These are phyloP conservation scores for Erodium trifolium DNA, from an alignment of 441 rosid genomes.

Conservation along the genomic window DNA sequence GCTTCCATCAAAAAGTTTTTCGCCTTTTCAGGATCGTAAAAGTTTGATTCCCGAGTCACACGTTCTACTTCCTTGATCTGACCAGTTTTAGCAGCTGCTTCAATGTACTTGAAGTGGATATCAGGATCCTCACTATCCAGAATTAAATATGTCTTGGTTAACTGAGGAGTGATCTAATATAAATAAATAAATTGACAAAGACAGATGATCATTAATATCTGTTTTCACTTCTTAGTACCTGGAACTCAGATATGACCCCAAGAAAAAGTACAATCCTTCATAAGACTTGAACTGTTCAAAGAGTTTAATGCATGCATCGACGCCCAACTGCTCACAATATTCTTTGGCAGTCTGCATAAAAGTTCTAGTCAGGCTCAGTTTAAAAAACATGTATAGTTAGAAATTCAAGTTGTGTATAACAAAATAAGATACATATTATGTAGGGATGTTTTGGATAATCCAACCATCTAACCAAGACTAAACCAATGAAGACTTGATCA, in stretches of 20 bases:
- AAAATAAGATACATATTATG: too few relatives aligned
- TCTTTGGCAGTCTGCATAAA: slow-evolving; percentile 56
- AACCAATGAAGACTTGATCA: too few relatives aligned
- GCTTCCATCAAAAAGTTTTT: slow-evolving; percentile 96
- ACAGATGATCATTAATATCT: background rate
- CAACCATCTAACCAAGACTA: too few relatives aligned
- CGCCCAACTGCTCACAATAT: slow-evolving; percentile 27
- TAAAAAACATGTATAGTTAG: too few relatives aligned
- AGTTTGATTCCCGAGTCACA: slow-evolving; percentile 90
- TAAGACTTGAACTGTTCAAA: slow-evolving; percentile 98
- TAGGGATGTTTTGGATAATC: too few relatives aligned
- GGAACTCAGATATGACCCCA: slow-evolving; percentile 92
- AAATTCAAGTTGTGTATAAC: too few relatives aligned
- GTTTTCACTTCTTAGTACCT: slow-evolving; percentile 36
- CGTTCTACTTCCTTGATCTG: slow-evolving; percentile 99
- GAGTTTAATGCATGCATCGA: slow-evolving; percentile 56
- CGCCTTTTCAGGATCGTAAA: slow-evolving; percentile 90
- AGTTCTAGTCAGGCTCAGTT: slow-evolving; percentile 12
- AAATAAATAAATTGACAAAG: too few relatives aligned
- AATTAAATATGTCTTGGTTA: too few relatives aligned
- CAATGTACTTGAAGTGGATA: slow-evolving; percentile 90
- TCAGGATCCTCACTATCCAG: slow-evolving; percentile 90
- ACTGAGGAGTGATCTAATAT: too few relatives aligned
- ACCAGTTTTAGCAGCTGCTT: slow-evolving; percentile 94
- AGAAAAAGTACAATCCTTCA: slow-evolving; percentile 92